phyloP scores from a whole-genome alignment of 768 basidiomycete genomes.

The Boletus edulis region DNA sequence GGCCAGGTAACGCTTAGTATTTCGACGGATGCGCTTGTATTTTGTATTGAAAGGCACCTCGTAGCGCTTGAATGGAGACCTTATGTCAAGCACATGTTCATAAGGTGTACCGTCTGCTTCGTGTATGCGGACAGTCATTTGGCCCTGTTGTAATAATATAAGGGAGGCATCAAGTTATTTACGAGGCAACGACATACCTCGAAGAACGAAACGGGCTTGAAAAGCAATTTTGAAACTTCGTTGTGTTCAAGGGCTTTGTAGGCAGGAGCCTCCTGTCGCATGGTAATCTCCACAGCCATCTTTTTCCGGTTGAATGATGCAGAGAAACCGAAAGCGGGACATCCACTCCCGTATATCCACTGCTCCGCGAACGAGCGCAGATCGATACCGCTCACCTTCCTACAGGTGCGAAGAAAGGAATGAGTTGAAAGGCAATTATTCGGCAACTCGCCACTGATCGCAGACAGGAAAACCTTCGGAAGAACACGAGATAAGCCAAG shows the following conservation, averaged over 20 bases:
- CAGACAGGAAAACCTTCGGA: slow-evolving; percentile 92
- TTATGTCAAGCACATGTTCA: slow-evolving; percentile 95
- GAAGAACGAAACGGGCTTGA: slow-evolving; percentile 88
- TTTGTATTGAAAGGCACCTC: slow-evolving; percentile 99
- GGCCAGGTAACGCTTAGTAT: slow-evolving; percentile 94
- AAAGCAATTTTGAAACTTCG: slow-evolving; percentile 59
- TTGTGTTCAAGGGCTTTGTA: slow-evolving; percentile 61
- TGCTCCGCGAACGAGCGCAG: slow-evolving; percentile 92
- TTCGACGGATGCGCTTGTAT: slow-evolving; percentile 93
- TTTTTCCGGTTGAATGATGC: slow-evolving; percentile 96
- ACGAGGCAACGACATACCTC: slow-evolving; percentile 51
- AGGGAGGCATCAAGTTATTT: not conserved
- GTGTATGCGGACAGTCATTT: slow-evolving; percentile 98
- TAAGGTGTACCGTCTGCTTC: slow-evolving; percentile 99
- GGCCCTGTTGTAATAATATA: slow-evolving; percentile 53
- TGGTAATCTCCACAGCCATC: slow-evolving; percentile 95
- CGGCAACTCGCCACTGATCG: slow-evolving; percentile 85
- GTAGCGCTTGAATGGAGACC: slow-evolving; percentile 84
- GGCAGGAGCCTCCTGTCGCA: slow-evolving; percentile 87
- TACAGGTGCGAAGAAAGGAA: slow-evolving; percentile 84
- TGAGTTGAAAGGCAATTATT: slow-evolving; percentile 88
- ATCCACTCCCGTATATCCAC: slow-evolving; percentile 98
- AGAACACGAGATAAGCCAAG: slow-evolving; percentile 92
- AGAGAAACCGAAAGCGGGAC: slow-evolving; percentile 85
- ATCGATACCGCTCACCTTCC: slow-evolving; percentile 93